Evolutionary conservation across 768 basidiomycete species (phyloP), one percentile per base, ranked within the genome.

Genomic region (Inosperma sp.): DNA sequence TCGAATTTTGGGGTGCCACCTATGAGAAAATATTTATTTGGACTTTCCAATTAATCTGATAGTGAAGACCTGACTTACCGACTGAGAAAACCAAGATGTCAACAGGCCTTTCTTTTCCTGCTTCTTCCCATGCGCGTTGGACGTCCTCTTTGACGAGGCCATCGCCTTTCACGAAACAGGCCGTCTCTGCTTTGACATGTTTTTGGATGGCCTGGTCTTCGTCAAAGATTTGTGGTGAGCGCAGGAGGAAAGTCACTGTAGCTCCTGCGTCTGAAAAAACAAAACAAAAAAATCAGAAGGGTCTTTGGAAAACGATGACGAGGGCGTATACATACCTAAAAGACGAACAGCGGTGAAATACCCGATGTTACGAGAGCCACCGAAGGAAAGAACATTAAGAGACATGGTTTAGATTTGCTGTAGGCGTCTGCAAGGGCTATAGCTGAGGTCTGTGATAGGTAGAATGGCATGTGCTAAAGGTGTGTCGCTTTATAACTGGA

Each of bases 161-260:
- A 55, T 88, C 83, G 5, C 86, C 86, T 53, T 80, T 71, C 8
- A 83, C 58, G 7, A 86, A 64, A 9, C 64, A 72, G 2, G 79
- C 86, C 46, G 72, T 73, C 4, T 82, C 82, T 0, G 69, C 58
- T 40, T 69, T 61, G 41, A 86, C 58, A 59, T 78, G 75, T 8
- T 55, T 52, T 56, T 85, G 77, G n/a, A 88, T 76, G 2, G 54
- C 57, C 19, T 69, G 66, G 55, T 87, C 79, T 6, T 65, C 54
- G 36, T 84, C 81, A 55, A 87, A 86, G 4, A 72, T 70, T 7
- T 66, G 54, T 0, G 75, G 66, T 14, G 68, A 72, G 25, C 86
- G 78, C 29, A 87, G 71, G 10, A 86, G 71, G 57, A 83, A 86
- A 0, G 83, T 83, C 0, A 86, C 80, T 2, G 73, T 80, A 3